Evolutionary conservation across 2,329 filamentous ascomycete species (phyloP), one percentile per base, ranked within the genome.

Genomic region (Cyphellophora europaea): DNA sequence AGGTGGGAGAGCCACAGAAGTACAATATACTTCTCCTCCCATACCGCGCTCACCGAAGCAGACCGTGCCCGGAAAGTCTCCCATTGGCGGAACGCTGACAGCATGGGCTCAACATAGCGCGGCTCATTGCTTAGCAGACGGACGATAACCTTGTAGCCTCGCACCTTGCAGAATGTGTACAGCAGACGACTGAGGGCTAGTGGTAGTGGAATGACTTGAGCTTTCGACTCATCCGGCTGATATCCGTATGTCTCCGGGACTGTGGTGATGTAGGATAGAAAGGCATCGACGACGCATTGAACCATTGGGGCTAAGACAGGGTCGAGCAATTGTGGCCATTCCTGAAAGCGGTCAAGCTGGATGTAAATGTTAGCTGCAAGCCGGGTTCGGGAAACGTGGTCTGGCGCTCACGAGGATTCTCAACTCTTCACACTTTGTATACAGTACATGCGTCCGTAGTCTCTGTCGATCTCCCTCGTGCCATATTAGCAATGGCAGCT

Each of bases 91-190:
- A 94, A 74, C 11, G 81, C 79, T 2, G 71, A 69, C 6, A 95
- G 67, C 41, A 98, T 69, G 1, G 81, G 71, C 54, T 94, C 88
- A 11, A 98, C 72, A 51, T 88, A 81, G 51, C 74, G 80, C 2
- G 87, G 81, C 56, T 96, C 91, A 45, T 91, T 93, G 54, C 83
- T 89, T 45, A 98, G 66, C 53, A 96, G 95, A 27, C 85, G 77
- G 34, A 87, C 78, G 48, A 98, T 80, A 33, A 98, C 81, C 58
- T 96, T 96, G 54, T 91, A 79, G 15, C 91, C 89, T 35, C 91
- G 76, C 33, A 96, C 81, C 61, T 98, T 98, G 69, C 87, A 95
- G 41, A 98, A 81, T 0, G 80, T 81, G 55, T 96, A 96, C 21
- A 98, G 59, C 2, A 96, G 67, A 42, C 72, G 75, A 55, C 81